Percentiles rank a stretch among this genome's conserved stretches.
phyloP scores from a whole-genome alignment of 2,329 filamentous ascomycete genomes.

The Colletotrichum aenigma region DNA sequence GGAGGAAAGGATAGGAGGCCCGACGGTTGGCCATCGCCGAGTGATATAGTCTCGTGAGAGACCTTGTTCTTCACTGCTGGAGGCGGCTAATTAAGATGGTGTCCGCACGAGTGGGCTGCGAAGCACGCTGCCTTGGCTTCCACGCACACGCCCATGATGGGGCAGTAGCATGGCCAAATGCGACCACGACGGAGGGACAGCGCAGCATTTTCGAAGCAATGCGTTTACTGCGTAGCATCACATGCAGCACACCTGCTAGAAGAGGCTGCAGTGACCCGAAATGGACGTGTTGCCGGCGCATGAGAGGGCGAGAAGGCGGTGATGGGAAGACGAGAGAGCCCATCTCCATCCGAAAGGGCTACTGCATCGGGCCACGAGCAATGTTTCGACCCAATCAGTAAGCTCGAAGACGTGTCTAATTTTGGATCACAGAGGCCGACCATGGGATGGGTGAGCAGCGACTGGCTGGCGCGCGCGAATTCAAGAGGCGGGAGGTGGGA shows the following conservation, averaged over 20 bases:
- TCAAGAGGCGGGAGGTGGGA: constrained; percentile 1
- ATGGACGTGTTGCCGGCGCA: constrained; percentile 1
- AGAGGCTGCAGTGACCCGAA: constrained; percentile 10
- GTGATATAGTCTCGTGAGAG: constrained; percentile 14
- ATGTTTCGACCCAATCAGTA: constrained; percentile 35
- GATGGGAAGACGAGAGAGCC: not conserved
- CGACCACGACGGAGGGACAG: not conserved
- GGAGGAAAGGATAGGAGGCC: not conserved
- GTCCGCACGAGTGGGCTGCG: constrained; percentile 10
- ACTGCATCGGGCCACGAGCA: not conserved
- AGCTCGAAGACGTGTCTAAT: constrained; percentile 32
- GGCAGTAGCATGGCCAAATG: not conserved
- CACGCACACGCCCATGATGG: not conserved
- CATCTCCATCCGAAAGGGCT: constrained; percentile 1
- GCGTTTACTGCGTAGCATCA: not conserved
- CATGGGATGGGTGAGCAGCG: constrained; percentile 23
- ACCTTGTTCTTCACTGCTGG: not conserved
- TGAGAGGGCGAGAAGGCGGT: not conserved
- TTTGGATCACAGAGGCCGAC: constrained; percentile 31
- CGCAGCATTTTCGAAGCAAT: not conserved
- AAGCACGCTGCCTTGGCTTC: not conserved
- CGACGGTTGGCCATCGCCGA: constrained; percentile 4
- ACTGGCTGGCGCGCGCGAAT: constrained; percentile 47
- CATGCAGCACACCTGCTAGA: constrained; percentile 9
- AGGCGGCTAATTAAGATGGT: constrained; percentile 11